Evolutionary conservation across 257 asterid species (phyloP).

Genomic region (Solanum pennellii): DNA sequence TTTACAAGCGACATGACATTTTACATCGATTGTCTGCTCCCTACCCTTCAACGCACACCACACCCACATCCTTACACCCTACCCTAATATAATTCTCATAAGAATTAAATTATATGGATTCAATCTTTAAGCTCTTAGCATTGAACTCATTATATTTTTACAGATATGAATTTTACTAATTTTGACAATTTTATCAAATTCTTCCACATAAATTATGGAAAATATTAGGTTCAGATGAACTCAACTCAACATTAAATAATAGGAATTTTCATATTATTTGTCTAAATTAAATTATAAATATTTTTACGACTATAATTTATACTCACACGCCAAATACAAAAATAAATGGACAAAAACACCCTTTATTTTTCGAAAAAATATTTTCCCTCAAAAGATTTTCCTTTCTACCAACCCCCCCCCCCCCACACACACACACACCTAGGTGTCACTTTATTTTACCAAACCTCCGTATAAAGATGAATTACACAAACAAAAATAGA

Average conservation of each 20-base stretch:
- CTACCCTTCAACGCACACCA: neutral
- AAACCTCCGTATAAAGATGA: neutral
- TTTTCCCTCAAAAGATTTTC: neutral
- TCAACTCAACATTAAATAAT: neutral
- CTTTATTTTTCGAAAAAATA: neutral
- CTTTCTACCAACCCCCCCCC: neutral
- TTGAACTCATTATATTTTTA: neutral
- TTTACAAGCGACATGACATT: rapidly evolving
- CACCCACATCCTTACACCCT: neutral
- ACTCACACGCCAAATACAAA: neutral
- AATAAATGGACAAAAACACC: too few relatives aligned
- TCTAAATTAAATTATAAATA: neutral
- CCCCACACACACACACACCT: too few relatives aligned
- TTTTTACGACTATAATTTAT: neutral
- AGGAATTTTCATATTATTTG: neutral
- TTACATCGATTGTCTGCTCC: neutral
- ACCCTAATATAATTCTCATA: neutral
- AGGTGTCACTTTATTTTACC: neutral
- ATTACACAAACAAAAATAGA: neutral
- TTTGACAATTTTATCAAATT: neutral
- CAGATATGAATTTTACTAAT: neutral
- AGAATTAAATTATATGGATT: neutral
- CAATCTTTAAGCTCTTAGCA: neutral
- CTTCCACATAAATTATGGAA: neutral
- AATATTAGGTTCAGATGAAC: neutral